phyloP scores from a whole-genome alignment of 169 alveolate genomes.

The Plasmodium yoelii region DNA sequence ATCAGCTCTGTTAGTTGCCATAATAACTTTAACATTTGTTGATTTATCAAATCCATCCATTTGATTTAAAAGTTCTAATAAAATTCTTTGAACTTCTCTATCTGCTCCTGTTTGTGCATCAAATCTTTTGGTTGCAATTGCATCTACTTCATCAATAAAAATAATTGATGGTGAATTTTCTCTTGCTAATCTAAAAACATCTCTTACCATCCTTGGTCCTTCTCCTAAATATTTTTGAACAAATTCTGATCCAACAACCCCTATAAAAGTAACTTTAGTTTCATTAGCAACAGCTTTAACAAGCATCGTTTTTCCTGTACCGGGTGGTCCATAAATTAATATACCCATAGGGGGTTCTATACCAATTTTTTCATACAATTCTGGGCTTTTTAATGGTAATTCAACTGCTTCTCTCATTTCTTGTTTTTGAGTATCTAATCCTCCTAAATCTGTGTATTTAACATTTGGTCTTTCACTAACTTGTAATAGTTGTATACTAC shows the following conservation, averaged over 20 bases:
- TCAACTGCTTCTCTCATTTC: slow-evolving; percentile 99
- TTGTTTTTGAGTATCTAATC: slow-evolving; percentile 98
- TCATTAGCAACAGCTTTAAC: slow-evolving; percentile 99
- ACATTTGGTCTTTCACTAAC: slow-evolving; percentile 99
- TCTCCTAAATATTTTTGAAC: slow-evolving; percentile 99
- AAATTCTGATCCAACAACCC: slow-evolving; percentile 99
- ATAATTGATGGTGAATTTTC: slow-evolving; percentile 98
- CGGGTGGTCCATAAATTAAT: slow-evolving; percentile 99
- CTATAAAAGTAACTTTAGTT: slow-evolving; percentile 97
- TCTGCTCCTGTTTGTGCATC: slow-evolving; percentile 99
- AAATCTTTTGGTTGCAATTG: slow-evolving; percentile 97
- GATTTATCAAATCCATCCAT: slow-evolving; percentile 99
- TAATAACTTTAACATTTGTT: slow-evolving; percentile 96
- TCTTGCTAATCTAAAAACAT: slow-evolving; percentile 97
- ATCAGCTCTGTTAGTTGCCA: slow-evolving; percentile 99
- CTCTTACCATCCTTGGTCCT: slow-evolving; percentile 99
- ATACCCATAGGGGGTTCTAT: slow-evolving; percentile 99
- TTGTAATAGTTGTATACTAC: slow-evolving; percentile 97
- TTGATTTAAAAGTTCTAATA: slow-evolving; percentile 96
- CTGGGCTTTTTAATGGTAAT: slow-evolving; percentile 98
- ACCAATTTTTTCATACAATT: slow-evolving; percentile 97
- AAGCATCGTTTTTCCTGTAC: slow-evolving; percentile 99
- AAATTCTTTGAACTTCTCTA: slow-evolving; percentile 98
- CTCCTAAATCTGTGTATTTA: slow-evolving; percentile 99
- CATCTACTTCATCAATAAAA: slow-evolving; percentile 99